phyloP scores from a whole-genome alignment of 495 filamentous ascomycete genomes.

The Lophium mytilinum region DNA sequence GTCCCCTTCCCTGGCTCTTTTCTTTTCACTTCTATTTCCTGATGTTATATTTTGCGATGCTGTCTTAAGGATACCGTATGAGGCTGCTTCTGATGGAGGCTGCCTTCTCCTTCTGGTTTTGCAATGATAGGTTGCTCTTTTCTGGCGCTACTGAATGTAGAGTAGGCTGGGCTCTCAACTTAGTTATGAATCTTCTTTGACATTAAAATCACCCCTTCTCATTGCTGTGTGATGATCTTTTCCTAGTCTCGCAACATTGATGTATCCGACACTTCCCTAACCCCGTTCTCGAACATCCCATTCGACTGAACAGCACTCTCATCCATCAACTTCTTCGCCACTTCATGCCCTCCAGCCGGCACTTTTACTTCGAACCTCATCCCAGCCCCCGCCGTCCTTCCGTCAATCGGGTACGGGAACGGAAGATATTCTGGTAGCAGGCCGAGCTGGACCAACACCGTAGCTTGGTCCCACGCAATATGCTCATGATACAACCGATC shows the following conservation, averaged over 20 bases:
- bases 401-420: slow-evolving; percentile 28
- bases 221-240: too few species aligned
- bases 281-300: slow-evolving; percentile 9
- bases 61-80: too few species aligned
- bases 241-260: too few species aligned
- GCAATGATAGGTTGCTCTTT: too few species aligned
- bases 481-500: slow-evolving; percentile 32
- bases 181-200: too few species aligned
- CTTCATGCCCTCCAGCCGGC: slow-evolving; percentile 28
- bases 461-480: slow-evolving; percentile 34
- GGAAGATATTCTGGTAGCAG: slow-evolving; percentile 28
- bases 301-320: slow-evolving; percentile 15
- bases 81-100: too few species aligned
- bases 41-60: too few species aligned
- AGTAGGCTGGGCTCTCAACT: too few species aligned
- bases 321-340: slow-evolving; percentile 27
- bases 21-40: background rate
- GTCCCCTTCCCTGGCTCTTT: background rate
- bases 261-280: background rate
- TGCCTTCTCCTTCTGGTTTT: too few species aligned
- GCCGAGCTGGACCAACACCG: slow-evolving; percentile 27
- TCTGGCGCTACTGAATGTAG: too few species aligned
- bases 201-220: too few species aligned
- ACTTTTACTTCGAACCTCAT: slow-evolving; percentile 45
- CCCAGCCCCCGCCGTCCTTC: slow-evolving; percentile 12